Base-by-base conservation (phyloP, 306 rosid genomes). In the Dalbergia oliveri region DNA sequence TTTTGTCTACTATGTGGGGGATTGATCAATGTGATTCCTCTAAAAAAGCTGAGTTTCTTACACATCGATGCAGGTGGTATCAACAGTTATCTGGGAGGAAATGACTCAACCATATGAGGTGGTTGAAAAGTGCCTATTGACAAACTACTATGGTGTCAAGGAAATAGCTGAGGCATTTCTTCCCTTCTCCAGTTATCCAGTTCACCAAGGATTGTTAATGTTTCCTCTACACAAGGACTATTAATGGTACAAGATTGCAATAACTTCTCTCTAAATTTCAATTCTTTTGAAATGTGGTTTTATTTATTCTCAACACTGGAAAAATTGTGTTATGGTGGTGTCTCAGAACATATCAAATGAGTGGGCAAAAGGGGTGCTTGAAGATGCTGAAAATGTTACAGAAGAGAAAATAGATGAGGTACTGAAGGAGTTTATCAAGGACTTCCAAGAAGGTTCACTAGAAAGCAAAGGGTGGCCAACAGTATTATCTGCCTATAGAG, bases 131-230 rank as follows among this genome's bases (percentile, higher is more conserved):
- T 83, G 83, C 11, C 3, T 83, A 14, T 9, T 6, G 70, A 79
- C 81, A 79, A 84, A 84, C 63, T 79, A 84, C 49, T 79, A 68
- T 75, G 84, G 87, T 41, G 81, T 65, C 3, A 79, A 54, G 69
- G 54, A 73, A 79, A 66, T 75, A 31, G 33, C 78, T 11, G 68
- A 84, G 15, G 78, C 84, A 10, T 66, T 84, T 79, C 60, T 84
- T 61, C 87, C 56, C 79, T 84, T 16, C 74, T 84, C 47, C 56
- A 79, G n/a, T 21, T 75, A 8, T 84, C 84, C 5, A 23, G 61
- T 45, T 84, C 82, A 2, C 88, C 88, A 1, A 80, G 60, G 19
- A 76, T 84, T 80, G 88, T 84, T 11, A 84, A 80, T 65, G 85
- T 84, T 45, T 80, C 88, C 23, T 80, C 88, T 5, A 9, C 9